A percentile compares a stretch with the other conserved stretches of the same genome.
These are phyloP conservation scores for Ophiosphaerella korrae DNA, from an alignment of 2,329 filamentous ascomycete genomes.

Conservation along the genomic window DNA sequence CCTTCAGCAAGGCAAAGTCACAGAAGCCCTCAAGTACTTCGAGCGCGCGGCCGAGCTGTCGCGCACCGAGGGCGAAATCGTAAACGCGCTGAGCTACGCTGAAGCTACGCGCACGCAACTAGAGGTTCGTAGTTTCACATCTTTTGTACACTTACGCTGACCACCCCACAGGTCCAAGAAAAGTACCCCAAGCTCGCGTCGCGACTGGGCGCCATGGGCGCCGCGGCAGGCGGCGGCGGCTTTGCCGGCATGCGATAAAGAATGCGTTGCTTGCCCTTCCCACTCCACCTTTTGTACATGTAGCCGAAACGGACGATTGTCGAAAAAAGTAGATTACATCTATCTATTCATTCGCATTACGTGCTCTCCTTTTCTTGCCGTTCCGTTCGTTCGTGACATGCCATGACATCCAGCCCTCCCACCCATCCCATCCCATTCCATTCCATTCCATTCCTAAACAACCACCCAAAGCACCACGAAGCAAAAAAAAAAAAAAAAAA, in stretches of 20 bases:
- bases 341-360: too few species aligned
- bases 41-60: constrained; percentile 94
- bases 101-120: constrained; percentile 96
- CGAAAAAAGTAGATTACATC: too few species aligned
- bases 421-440: too few species aligned
- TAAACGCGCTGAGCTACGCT: constrained; percentile 95
- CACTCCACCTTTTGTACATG: too few species aligned
- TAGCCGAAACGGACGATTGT: too few species aligned
- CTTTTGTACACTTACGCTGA: constrained; percentile 1
- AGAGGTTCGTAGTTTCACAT: constrained; percentile 55
- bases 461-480: too few species aligned
- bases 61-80: constrained; percentile 90
- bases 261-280: background rate
- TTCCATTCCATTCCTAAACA: too few species aligned
- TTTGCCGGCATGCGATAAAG: constrained; percentile 41
- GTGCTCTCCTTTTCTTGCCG: too few species aligned
- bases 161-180: constrained; percentile 51
- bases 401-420: too few species aligned
- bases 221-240: constrained; percentile 32
- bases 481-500: too few species aligned
- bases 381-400: too few species aligned
- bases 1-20: constrained; percentile 96
- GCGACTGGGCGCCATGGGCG: constrained; percentile 54
- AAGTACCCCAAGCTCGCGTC: constrained; percentile 59
- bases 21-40: constrained; percentile 93